Evolutionary conservation across 2,329 filamentous ascomycete genomes (phyloP).

Genomic region (Colletotrichum tanaceti): DNA sequence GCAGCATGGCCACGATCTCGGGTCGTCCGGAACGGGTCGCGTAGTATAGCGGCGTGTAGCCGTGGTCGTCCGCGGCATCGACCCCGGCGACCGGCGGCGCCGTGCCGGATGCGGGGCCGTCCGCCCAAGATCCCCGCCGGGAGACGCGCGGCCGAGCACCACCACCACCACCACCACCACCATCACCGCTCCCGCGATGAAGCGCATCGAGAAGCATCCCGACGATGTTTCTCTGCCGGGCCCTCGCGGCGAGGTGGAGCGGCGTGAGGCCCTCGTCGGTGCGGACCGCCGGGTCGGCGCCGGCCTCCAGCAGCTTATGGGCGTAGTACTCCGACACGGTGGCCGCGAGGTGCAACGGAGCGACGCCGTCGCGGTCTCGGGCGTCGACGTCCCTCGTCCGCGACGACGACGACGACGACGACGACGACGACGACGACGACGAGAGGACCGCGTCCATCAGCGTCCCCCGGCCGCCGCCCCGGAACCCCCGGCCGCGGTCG

Average conservation of each 20-base stretch:
- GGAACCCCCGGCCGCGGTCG: not conserved
- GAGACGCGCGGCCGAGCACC: not conserved
- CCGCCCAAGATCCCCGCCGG: not conserved
- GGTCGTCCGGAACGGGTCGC: conserved; percentile 44
- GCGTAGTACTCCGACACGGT: conserved; percentile 42
- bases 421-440: no score
- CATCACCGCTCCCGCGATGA: not conserved
- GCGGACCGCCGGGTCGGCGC: conserved; percentile 49
- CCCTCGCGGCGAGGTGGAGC: conserved; percentile 54
- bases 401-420: no score
- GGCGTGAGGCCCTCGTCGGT: conserved; percentile 52
- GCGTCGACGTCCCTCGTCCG: conserved; percentile 15
- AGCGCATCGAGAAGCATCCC: conserved; percentile 45
- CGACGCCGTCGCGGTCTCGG: conserved; percentile 33
- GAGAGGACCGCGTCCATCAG: conserved; percentile 41
- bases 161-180: no score
- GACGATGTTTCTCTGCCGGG: conserved; percentile 50
- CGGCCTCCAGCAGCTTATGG: conserved; percentile 49
- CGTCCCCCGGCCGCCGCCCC: conserved; percentile 2
- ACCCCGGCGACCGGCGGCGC: not conserved
- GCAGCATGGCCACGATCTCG: conserved; percentile 45
- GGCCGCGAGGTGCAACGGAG: conserved; percentile 45
- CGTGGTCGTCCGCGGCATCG: not conserved
- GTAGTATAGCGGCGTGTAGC: conserved; percentile 43
- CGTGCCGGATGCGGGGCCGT: rapidly evolving